Conservation (phyloP, 306 rosid species). For the Dalbergia cultrata region DNA sequence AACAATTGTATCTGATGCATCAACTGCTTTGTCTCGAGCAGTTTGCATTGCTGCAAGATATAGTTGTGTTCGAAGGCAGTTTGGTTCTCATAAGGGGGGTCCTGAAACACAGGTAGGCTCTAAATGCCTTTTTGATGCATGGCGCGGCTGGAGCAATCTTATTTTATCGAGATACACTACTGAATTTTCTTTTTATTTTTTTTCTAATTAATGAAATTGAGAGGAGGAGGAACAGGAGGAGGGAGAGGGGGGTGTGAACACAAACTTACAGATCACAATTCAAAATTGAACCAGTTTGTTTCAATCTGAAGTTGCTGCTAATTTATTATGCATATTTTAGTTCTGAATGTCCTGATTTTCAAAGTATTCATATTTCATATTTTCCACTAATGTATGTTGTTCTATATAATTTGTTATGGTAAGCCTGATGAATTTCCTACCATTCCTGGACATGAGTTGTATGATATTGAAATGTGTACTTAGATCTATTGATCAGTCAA, state of each 20-base stretch:
- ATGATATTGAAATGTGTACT: conserved; percentile 23
- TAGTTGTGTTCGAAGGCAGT: conserved; percentile 96
- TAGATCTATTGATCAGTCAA: conserved; percentile 28
- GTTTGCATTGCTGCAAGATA: conserved; percentile 98
- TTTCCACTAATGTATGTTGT: conserved; percentile 22
- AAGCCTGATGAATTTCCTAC: conserved; percentile 13
- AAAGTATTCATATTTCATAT: conserved; percentile 16
- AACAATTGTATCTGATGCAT: conserved; percentile 92
- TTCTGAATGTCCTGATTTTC: conserved; percentile 16
- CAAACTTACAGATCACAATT: conserved; percentile 10
- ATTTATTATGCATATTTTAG: conserved; percentile 12
- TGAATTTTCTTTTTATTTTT: conserved; percentile 3
- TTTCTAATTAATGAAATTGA: conserved; percentile 12
- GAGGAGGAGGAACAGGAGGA: not conserved
- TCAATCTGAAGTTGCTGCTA: conserved; percentile 8
- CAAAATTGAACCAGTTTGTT: conserved; percentile 19
- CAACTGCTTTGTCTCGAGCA: conserved; percentile 86
- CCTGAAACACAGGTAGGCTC: conserved; percentile 82
- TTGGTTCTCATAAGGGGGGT: conserved; percentile 75
- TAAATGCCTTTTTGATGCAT: conserved; percentile 23
- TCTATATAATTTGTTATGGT: conserved; percentile 26
- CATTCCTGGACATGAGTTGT: conserved; percentile 26
- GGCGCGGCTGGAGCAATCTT: conserved; percentile 29
- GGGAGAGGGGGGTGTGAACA: not conserved
- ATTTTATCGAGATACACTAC: conserved; percentile 25